A percentile compares a stretch with the other conserved stretches of the same genome.
phyloP scores from a whole-genome alignment of 2,329 filamentous ascomycete genomes.

The Macroventuria anomochaeta region DNA sequence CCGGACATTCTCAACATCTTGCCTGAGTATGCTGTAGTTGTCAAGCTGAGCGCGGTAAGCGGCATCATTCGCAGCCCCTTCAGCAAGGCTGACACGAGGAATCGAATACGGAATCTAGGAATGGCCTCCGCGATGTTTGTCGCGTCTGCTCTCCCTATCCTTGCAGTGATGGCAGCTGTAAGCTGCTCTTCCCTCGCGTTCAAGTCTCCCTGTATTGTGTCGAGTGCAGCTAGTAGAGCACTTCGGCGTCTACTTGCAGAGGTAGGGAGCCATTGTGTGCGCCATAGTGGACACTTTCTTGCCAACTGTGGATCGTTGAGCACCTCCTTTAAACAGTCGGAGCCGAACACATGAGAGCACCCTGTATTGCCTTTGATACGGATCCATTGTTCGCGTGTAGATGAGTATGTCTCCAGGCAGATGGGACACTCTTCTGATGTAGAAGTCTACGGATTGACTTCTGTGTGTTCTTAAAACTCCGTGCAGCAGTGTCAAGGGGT shows the following conservation, averaged over 20 bases:
- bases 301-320: conserved; percentile 14
- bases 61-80: background rate
- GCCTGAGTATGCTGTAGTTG: background rate
- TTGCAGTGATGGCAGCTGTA: no score
- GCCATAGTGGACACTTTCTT: conserved; percentile 33
- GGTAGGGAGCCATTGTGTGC: conserved; percentile 26
- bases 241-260: no score
- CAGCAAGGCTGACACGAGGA: background rate
- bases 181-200: no score
- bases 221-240: no score
- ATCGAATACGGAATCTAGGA: background rate
- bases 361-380: conserved; percentile 21
- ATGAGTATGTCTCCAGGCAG: conserved; percentile 26
- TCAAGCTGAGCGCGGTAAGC: background rate
- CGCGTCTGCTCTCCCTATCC: background rate
- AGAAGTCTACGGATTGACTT: no score
- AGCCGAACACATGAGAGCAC: conserved; percentile 27
- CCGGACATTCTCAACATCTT: background rate
- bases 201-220: no score
- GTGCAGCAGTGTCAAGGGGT: background rate
- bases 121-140: background rate
- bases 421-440: conserved; percentile 33
- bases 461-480: conserved; percentile 11
- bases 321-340: conserved; percentile 19
- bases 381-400: conserved; percentile 8